Evolutionary conservation across 1,139 yeast genomes (phyloP), one percentile per base, ranked within the genome.

Genomic region (Suhomyces maxii): DNA sequence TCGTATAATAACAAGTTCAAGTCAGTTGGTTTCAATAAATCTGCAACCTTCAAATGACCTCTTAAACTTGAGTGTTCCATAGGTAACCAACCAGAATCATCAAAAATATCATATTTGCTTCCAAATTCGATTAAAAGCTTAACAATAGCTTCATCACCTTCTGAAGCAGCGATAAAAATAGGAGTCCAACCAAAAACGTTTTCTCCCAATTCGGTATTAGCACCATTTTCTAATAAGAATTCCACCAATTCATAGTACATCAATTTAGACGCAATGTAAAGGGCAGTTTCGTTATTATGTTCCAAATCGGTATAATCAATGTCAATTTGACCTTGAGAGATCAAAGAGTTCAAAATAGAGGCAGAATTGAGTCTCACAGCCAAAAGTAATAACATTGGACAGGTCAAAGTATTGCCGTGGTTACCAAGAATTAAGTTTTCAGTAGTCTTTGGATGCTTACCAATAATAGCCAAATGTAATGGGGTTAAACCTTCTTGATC

Each of bases 51-150:
- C 51, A 91, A 69, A 64, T 90, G 96, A 8, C 99, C 99, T 57
- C 98, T 77, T 42, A 93, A 73, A 47, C 89, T 85, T 0, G 98
- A 97, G 65, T 93, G 98, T 59, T 93, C 99, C 83, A 89, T 84
- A 8, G 98, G 97, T 25, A 91, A 83, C 98, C 98, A 93, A 0
- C 98, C 98, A 37, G 96, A 86, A 44, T 82, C 86, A 67, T 93
- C 99, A 18, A 79, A 77, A 40, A 76, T 68, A 42, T 80, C 79
- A 46, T 69, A 79, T 23, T 75, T 70, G 10, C 88, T 84, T 7
- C 82, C 83, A 40, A 74, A 64, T 0, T 70, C 69, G 30, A 85
- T 65, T 49, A 93, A 72, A 8, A 80, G 53, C 43, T 77, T 65
- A 8, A 84, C 88, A 36, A 89, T 73, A 2, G 80, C 80, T 31